Percentiles rank a stretch among this genome's conserved stretches.
Conservation (phyloP, 306 rosid genomes). For the Casuarina equisetifolia region DNA sequence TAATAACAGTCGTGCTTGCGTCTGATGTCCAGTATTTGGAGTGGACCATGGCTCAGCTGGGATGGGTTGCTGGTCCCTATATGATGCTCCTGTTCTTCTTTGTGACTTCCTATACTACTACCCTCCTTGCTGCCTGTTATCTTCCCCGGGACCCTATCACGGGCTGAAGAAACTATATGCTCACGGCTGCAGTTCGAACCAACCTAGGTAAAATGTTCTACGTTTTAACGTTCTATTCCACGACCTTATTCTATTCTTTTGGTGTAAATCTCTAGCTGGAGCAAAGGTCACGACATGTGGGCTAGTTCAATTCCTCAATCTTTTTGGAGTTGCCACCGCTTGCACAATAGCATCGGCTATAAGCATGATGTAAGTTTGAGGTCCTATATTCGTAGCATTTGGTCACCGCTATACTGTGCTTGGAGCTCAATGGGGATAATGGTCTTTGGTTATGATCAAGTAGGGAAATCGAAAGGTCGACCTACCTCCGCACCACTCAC, state of each 20-base stretch:
- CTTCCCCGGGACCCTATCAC: conserved; percentile 60
- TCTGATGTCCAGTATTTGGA: conserved; percentile 81
- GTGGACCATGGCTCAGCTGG: conserved; percentile 88
- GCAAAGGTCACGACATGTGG: conserved; percentile 67
- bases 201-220: conserved; percentile 48
- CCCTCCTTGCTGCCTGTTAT: conserved; percentile 72
- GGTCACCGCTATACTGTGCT: neutral
- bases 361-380: conserved; percentile 73
- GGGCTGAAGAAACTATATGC: conserved; percentile 87
- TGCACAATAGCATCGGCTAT: conserved; percentile 76
- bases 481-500: conserved; percentile 60
- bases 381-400: neutral
- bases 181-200: conserved; percentile 68
- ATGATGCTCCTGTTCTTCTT: conserved; percentile 68
- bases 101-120: conserved; percentile 76
- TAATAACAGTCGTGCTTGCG: conserved; percentile 83
- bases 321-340: conserved; percentile 71
- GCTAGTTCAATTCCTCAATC: conserved; percentile 67
- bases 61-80: conserved; percentile 87
- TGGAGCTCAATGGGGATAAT: conserved; percentile 7
- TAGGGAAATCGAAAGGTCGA: conserved; percentile 80
- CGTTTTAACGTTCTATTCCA: neutral
- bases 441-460: conserved; percentile 17
- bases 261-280: conserved; percentile 46
- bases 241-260: neutral